Evolutionary conservation across 495 filamentous ascomycete species (phyloP).

Genomic region (Evansstolkia leycettana): DNA sequence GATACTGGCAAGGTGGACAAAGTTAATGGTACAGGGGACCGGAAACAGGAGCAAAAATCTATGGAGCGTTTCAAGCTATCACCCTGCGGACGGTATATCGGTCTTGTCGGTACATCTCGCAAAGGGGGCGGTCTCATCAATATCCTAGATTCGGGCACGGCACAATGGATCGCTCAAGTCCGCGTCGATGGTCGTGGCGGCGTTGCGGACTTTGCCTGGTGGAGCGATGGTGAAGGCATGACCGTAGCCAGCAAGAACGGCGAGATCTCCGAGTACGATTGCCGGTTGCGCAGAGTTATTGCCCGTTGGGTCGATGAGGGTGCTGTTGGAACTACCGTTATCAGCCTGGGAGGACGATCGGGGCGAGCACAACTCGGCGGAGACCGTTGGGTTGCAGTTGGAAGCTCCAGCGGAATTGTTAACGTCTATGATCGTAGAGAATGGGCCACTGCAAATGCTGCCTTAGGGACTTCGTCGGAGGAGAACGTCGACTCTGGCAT

Average conservation of each 20-base stretch:
- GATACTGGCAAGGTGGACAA: conserved; percentile 70
- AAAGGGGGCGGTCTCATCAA: conserved; percentile 86
- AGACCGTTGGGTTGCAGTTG: conserved; percentile 80
- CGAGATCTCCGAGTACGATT: conserved; percentile 84
- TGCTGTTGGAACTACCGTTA: conserved; percentile 68
- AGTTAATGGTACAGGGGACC: conserved; percentile 54
- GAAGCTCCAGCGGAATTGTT: conserved; percentile 71
- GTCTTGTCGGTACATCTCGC: conserved; percentile 57
- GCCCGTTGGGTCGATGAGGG: conserved; percentile 87
- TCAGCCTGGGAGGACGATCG: conserved; percentile 59
- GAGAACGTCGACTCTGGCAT: conserved; percentile 31
- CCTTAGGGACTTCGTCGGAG: conserved; percentile 10
- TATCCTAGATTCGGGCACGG: conserved; percentile 64
- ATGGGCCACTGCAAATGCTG: conserved; percentile 33
- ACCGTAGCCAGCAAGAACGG: conserved; percentile 73
- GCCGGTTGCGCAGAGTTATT: conserved; percentile 49
- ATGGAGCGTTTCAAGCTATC: conserved; percentile 85
- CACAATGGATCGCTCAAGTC: conserved; percentile 82
- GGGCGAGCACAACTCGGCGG: conserved; percentile 52
- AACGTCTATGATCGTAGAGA: conserved; percentile 81
- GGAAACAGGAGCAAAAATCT: conserved; percentile 68
- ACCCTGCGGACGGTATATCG: conserved; percentile 77
- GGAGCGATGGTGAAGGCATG: conserved; percentile 66
- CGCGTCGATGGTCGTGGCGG: conserved; percentile 71
- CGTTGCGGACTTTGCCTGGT: conserved; percentile 85